These are phyloP conservation scores for Saprolegnia parasitica DNA, from an alignment of 352 stramenopile genomes.

Conservation along the genomic window DNA sequence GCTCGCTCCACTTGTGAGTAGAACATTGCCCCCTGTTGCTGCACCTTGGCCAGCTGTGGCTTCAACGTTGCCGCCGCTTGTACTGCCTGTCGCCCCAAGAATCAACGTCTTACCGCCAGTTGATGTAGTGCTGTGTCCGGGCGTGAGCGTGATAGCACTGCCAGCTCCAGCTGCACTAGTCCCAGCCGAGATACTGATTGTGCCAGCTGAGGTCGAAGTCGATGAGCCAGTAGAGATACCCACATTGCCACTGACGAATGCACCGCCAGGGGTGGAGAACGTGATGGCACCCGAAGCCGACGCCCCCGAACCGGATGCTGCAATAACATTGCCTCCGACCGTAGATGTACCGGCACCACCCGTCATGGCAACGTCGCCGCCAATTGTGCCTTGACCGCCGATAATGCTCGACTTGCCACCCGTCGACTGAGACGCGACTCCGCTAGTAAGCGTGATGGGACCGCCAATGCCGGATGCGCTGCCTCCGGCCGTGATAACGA, in stretches of 20 bases:
- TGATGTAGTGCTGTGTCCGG: constrained; percentile 45
- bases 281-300: constrained; percentile 14
- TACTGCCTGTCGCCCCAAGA: constrained; percentile 8
- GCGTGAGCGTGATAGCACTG: constrained; percentile 44
- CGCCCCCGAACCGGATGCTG: constrained; percentile 8
- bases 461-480: constrained; percentile 43
- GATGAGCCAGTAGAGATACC: constrained; percentile 14
- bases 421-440: constrained; percentile 2
- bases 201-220: not conserved
- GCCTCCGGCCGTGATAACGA: constrained; percentile 38
- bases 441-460: constrained; percentile 41
- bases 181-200: constrained; percentile 3
- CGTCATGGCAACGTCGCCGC: constrained; percentile 43
- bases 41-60: constrained; percentile 17
- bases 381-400: constrained; percentile 39
- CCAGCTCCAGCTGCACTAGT: constrained; percentile 40
- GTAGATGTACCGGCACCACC: constrained; percentile 15
- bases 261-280: constrained; percentile 13
- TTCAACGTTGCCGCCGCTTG: constrained; percentile 19
- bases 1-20: constrained; percentile 17
- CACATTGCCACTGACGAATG: constrained; percentile 15
- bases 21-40: constrained; percentile 14
- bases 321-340: constrained; percentile 19
- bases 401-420: constrained; percentile 38
- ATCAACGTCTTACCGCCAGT: constrained; percentile 21